Conservation (phyloP, 441 rosid genomes). For the Populus hybrid region DNA sequence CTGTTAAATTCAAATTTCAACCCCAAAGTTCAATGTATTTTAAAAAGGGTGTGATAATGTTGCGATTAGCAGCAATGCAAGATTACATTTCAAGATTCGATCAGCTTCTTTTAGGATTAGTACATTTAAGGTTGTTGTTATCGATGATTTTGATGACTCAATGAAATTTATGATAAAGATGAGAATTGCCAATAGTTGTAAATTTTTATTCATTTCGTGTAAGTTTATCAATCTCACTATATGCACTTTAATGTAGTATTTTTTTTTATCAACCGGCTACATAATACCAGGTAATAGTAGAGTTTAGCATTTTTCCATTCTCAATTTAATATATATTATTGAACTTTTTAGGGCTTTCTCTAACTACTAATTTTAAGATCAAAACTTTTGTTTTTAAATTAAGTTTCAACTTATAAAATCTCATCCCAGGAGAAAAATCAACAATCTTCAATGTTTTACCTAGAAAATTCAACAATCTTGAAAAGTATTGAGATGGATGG, state of each 20-base stretch:
- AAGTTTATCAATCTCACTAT: not conserved
- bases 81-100: slow-evolving; percentile 43
- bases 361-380: no score
- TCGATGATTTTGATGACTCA: slow-evolving; percentile 42
- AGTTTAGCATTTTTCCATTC: not conserved
- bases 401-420: no score
- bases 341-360: no score
- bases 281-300: rapidly evolving
- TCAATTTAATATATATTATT: no score
- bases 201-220: not conserved
- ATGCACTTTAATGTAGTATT: not conserved
- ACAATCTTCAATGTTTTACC: no score
- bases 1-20: no score
- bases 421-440: no score
- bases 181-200: slow-evolving; percentile 30
- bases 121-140: slow-evolving; percentile 57
- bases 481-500: no score
- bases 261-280: no score
- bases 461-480: no score
- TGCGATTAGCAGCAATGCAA: slow-evolving; percentile 13
- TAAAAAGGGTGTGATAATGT: slow-evolving; percentile 35
- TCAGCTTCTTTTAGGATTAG: slow-evolving; percentile 46
- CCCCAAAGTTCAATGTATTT: no score
- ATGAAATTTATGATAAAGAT: slow-evolving; percentile 27
- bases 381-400: no score